phyloP scores from a whole-genome alignment of 2,329 filamentous ascomycete genomes.

The Ophiosphaerella herpotricha region DNA sequence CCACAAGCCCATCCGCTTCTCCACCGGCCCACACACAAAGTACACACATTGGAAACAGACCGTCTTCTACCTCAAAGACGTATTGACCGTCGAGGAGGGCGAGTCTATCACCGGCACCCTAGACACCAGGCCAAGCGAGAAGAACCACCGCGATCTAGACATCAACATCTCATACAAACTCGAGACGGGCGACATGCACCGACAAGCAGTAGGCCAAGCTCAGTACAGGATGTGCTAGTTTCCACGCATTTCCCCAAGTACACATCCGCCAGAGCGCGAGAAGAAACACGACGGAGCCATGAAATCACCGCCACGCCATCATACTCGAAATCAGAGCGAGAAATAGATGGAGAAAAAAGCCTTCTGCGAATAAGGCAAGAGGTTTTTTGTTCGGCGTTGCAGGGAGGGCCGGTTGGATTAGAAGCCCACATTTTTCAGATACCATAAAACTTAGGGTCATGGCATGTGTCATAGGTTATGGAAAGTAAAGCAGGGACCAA shows the following conservation, averaged over 20 bases:
- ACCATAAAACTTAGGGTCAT: constrained; percentile 35
- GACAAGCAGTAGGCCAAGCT: constrained; percentile 70
- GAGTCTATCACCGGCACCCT: constrained; percentile 78
- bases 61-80: constrained; percentile 94
- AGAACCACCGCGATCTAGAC: constrained; percentile 94
- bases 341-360: not conserved
- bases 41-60: constrained; percentile 99
- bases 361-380: no score
- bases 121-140: constrained; percentile 84
- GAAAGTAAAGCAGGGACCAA: constrained; percentile 38
- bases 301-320: no score
- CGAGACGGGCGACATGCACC: constrained; percentile 72
- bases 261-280: no score
- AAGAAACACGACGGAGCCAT: no score
- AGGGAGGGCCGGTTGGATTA: not conserved
- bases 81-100: constrained; percentile 86
- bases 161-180: constrained; percentile 85
- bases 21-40: constrained; percentile 95
- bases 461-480: constrained; percentile 29
- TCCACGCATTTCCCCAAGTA: not conserved
- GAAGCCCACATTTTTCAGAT: constrained; percentile 5
- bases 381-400: constrained; percentile 15
- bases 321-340: no score
- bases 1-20: constrained; percentile 97
- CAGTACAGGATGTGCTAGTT: constrained; percentile 72